phyloP scores from a whole-genome alignment of 305 asterid genomes.

The Fraxinus nigra region DNA sequence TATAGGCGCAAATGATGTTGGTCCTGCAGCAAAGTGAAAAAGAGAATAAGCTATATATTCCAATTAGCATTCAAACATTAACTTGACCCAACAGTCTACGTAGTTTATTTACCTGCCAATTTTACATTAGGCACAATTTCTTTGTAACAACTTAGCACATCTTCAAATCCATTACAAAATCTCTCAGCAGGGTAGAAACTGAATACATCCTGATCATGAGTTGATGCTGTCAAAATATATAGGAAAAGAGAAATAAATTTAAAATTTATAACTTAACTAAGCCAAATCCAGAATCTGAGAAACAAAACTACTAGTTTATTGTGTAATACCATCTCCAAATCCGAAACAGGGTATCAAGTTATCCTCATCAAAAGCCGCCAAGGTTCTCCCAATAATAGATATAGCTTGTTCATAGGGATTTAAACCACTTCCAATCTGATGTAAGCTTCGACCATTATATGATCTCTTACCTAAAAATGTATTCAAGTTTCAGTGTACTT shows the following conservation, averaged over 20 bases:
- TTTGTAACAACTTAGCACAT: slow-evolving; percentile 69
- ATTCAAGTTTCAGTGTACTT: slow-evolving; percentile 31
- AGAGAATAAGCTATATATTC: slow-evolving; percentile 13
- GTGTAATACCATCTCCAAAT: slow-evolving; percentile 79
- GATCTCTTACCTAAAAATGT: slow-evolving; percentile 64
- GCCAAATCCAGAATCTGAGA: slow-evolving; percentile 11
- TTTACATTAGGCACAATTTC: slow-evolving; percentile 69
- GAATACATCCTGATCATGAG: slow-evolving; percentile 93
- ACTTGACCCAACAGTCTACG: slow-evolving; percentile 10
- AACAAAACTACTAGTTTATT: slow-evolving; percentile 17
- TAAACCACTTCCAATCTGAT: slow-evolving; percentile 58
- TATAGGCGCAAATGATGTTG: slow-evolving; percentile 95
- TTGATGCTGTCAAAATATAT: slow-evolving; percentile 61
- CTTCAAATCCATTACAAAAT: slow-evolving; percentile 90
- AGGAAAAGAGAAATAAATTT: slow-evolving; percentile 12
- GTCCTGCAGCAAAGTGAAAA: slow-evolving; percentile 54
- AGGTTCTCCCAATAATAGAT: slow-evolving; percentile 85
- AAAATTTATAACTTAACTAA: slow-evolving; percentile 10
- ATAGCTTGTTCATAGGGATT: slow-evolving; percentile 92
- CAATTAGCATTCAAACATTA: slow-evolving; percentile 3
- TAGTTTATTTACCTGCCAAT: slow-evolving; percentile 64
- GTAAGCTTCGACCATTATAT: slow-evolving; percentile 65
- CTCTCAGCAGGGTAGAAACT: slow-evolving; percentile 70
- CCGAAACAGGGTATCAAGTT: slow-evolving; percentile 92
- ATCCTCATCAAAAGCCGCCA: slow-evolving; percentile 90